Evolutionary conservation across 768 basidiomycete species (phyloP).

Genomic region (Rubroboletus pulcherrimus): DNA sequence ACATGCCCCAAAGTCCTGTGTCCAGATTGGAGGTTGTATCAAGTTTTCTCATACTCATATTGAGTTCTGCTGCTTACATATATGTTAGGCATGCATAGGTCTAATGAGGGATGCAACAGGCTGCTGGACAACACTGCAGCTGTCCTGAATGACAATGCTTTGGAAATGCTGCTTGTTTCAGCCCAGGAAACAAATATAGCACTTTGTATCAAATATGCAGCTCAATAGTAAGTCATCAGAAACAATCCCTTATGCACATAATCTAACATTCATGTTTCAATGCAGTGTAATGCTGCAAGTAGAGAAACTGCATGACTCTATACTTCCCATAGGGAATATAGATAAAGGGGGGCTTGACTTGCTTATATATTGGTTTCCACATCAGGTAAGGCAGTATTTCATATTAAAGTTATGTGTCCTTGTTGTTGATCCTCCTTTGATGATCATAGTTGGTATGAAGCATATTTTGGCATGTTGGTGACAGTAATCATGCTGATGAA

Average conservation of each 20-base stretch:
- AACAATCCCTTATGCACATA: no score
- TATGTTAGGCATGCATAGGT: neutral
- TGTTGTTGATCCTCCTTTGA: neutral
- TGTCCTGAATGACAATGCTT: neutral
- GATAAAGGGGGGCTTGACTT: neutral
- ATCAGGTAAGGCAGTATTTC: neutral
- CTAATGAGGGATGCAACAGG: neutral
- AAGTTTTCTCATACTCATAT: neutral
- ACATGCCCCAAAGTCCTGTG: neutral
- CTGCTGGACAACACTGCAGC: neutral
- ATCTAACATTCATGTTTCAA: neutral
- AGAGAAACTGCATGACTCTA: neutral
- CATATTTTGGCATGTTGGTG: neutral
- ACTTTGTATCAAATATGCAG: constrained; percentile 5
- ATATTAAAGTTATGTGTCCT: neutral
- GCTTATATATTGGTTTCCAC: neutral
- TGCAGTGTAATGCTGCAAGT: neutral
- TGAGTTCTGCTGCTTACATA: neutral
- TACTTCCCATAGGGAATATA: neutral
- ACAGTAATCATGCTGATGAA: neutral
- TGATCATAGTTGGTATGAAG: neutral
- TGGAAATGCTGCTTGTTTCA: constrained; percentile 1
- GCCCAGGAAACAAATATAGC: neutral
- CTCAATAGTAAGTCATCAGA: neutral
- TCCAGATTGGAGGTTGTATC: neutral